Base-by-base conservation (phyloP, 768 basidiomycete species). In the Naematelia encephala region DNA sequence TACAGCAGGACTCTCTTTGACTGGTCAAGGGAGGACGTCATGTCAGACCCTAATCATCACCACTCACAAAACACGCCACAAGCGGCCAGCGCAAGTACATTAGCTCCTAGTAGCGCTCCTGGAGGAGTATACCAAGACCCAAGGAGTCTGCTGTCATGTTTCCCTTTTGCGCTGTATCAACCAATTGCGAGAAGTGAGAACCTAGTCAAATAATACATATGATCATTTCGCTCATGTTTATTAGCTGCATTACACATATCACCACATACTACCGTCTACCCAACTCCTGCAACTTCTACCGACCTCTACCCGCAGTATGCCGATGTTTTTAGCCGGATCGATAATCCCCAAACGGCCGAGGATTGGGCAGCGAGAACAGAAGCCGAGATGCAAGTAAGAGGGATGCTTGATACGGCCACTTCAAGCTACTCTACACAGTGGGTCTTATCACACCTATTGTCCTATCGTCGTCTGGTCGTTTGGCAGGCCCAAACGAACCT, bases 101-200 rank as follows among this genome's bases (percentile, higher is more conserved):
- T 16, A 16, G 8, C 34, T 16, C 34, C 34, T 39, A 8, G 8
- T 16, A 39, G 34, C 16, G 8, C 34, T 8, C 8, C 34, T 39
- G 34, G 23, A 25, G 46, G 34, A 48, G 47, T 43, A 45, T 25
- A 43, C 25, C 43, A 45, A 51, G 34, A 27, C 26, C 19, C 23
- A 21, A 39, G 34, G 16, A 39, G 34, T 16, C 16, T 39, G 34
- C 34, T 39, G 8, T 8, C 34, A 39, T 39, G 34, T 39, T 72
- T 70, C 48, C 75, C 75, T 14, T 67, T 77, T 44, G 60, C 70
- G 27, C 66, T 61, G 14, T 70, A 77, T 51, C 60, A 67, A 0
- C 75, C 75, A 1, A 69, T 61, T 10, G 67, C 72, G 10, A 59
- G 72, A 70, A 69, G 75, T 77, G 29, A 56, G 73, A 27, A 5